phyloP scores from a whole-genome alignment of 208 protist species.

The Leishmania aethiopica region DNA sequence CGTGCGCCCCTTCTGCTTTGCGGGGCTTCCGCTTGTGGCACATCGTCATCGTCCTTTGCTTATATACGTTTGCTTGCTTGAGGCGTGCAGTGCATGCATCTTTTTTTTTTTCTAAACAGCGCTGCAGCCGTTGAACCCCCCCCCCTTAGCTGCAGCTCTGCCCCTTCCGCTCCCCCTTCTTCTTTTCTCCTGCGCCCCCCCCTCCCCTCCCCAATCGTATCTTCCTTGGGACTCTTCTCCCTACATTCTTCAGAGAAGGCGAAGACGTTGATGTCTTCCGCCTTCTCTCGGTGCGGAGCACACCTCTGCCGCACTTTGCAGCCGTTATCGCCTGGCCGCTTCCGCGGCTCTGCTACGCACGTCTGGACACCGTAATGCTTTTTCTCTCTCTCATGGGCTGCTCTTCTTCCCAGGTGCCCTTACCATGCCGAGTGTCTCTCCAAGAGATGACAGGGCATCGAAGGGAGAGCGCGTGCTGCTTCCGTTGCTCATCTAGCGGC shows the following conservation, averaged over 20 bases:
- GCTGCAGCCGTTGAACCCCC: not conserved
- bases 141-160: not conserved
- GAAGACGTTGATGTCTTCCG: no score
- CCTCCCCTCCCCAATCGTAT: not conserved
- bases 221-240: not conserved
- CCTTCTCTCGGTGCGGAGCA: no score
- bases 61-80: not conserved
- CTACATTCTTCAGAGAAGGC: no score
- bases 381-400: not conserved
- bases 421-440: not conserved
- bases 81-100: not conserved
- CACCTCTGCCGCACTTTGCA: no score
- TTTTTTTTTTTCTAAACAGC: not conserved
- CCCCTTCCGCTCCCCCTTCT: constrained; percentile 11
- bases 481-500: not conserved
- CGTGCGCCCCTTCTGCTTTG: not conserved
- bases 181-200: no score
- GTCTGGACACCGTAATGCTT: not conserved
- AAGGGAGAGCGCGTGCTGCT: not conserved
- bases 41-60: not conserved
- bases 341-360: not conserved
- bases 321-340: not conserved
- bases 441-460: not conserved
- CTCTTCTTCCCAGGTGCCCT: not conserved
- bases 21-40: not conserved